These are phyloP conservation scores for Gamsiella multidivaricata DNA, from an alignment of 192 early-diverging fungal genomes.

Conservation along the genomic window DNA sequence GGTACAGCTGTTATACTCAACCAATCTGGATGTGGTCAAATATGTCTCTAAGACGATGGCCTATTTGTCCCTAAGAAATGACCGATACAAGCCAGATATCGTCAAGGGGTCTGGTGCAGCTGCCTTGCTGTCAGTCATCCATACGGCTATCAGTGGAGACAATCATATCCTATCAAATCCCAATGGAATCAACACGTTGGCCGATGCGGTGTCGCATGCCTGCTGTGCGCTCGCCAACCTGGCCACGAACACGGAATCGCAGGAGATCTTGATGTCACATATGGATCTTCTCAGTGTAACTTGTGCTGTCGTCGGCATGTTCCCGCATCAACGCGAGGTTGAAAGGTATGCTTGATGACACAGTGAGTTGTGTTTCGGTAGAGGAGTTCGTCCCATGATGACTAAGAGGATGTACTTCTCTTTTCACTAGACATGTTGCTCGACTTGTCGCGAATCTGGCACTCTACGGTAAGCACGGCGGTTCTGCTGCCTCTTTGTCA, in stretches of 20 bases:
- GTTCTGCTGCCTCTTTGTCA: neutral
- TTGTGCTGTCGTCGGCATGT: slow-evolving; percentile 55
- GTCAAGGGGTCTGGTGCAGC: slow-evolving; percentile 20
- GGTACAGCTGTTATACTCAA: slow-evolving; percentile 53
- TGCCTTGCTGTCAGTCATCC: slow-evolving; percentile 20
- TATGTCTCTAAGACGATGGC: slow-evolving; percentile 69
- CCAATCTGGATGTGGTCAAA: slow-evolving; percentile 59
- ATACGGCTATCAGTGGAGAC: neutral
- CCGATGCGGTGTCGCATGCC: slow-evolving; percentile 59
- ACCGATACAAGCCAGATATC: slow-evolving; percentile 44
- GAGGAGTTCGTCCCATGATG: neutral
- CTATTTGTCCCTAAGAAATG: slow-evolving; percentile 66
- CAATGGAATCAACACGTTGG: slow-evolving; percentile 7
- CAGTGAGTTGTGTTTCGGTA: neutral
- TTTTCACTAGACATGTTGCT: slow-evolving; percentile 59
- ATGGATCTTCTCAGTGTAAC: slow-evolving; percentile 56
- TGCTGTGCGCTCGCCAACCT: slow-evolving; percentile 70
- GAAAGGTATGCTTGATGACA: slow-evolving; percentile 42
- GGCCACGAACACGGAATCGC: slow-evolving; percentile 65
- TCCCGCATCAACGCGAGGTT: slow-evolving; percentile 59
- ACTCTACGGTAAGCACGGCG: slow-evolving; percentile 57
- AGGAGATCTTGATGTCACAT: slow-evolving; percentile 62
- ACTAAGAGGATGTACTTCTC: neutral
- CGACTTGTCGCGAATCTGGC: slow-evolving; percentile 65
- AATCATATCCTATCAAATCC: neutral